These are phyloP conservation scores for Bolboschoenoplectus hybrid DNA, from an alignment of 202 grass and related monocot species.

Conservation along the genomic window DNA sequence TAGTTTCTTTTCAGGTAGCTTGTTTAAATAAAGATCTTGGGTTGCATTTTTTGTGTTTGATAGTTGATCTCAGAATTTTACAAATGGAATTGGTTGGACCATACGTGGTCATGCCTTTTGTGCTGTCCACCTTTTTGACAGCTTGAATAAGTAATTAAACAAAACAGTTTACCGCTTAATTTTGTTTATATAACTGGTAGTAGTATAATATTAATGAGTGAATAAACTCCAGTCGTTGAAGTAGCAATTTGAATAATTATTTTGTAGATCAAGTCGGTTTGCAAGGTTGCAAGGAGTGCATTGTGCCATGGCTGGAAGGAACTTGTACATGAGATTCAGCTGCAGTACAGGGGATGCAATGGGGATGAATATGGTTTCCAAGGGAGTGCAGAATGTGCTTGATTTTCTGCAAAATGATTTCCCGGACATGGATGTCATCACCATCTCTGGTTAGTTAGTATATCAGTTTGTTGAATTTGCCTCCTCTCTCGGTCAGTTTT, in stretches of 20 bases:
- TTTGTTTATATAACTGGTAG: constrained; percentile 4
- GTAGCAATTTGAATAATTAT: constrained; percentile 41
- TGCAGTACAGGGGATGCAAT: constrained; percentile 94
- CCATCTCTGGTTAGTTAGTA: constrained; percentile 69
- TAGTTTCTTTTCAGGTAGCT: background rate
- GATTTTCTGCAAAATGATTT: constrained; percentile 83
- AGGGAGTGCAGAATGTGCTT: constrained; percentile 90
- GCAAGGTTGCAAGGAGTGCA: constrained; percentile 73
- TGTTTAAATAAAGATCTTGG: constrained; percentile 34
- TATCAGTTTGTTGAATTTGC: constrained; percentile 8
- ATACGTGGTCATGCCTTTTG: constrained; percentile 25
- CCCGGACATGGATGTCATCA: constrained; percentile 89
- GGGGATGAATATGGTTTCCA: constrained; percentile 99
- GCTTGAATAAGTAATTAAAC: constrained; percentile 32
- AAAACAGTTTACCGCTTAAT: constrained; percentile 29
- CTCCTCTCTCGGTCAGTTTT: background rate
- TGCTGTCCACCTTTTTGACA: constrained; percentile 23
- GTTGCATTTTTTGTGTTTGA: constrained; percentile 39
- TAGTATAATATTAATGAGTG: background rate
- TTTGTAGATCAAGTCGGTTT: constrained; percentile 88
- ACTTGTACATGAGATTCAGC: constrained; percentile 87
- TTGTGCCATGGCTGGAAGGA: constrained; percentile 83
- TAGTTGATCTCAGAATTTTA: background rate
- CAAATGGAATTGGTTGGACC: constrained; percentile 27
- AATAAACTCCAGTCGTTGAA: constrained; percentile 10